Evolutionary conservation across 768 basidiomycete genomes (phyloP).

Genomic region (Pisolithus marmoratus): DNA sequence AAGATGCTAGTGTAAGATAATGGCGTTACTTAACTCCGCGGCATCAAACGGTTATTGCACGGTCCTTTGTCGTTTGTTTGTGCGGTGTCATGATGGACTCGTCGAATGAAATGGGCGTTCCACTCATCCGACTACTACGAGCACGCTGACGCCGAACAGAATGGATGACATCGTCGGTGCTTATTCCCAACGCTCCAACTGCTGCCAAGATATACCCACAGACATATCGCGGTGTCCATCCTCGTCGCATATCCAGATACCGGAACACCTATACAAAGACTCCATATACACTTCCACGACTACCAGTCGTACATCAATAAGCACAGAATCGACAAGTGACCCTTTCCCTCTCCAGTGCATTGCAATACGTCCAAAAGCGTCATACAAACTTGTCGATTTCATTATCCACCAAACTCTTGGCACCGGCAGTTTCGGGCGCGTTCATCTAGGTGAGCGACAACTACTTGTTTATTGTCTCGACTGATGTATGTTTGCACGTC

Average conservation of each 20-base stretch:
- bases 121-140: too few species aligned
- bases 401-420: conserved; percentile 80
- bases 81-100: too few species aligned
- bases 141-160: neutral
- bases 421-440: conserved; percentile 95
- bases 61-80: too few species aligned
- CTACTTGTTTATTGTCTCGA: neutral
- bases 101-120: too few species aligned
- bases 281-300: conserved; percentile 51
- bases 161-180: neutral
- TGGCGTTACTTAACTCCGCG: too few species aligned
- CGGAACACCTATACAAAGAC: neutral
- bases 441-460: conserved; percentile 66
- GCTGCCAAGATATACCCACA: neutral
- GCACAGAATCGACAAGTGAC: conserved; percentile 37
- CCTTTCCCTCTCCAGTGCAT: conserved; percentile 29
- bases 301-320: conserved; percentile 50
- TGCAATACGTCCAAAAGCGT: conserved; percentile 48
- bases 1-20: too few species aligned
- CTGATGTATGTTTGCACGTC: neutral
- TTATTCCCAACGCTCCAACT: neutral
- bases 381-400: conserved; percentile 74
- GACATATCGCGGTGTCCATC: neutral
- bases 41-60: too few species aligned
- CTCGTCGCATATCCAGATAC: neutral